Base-by-base conservation (phyloP, 2,329 filamentous ascomycete genomes). In the Fusarium neocosmosporiellum region DNA sequence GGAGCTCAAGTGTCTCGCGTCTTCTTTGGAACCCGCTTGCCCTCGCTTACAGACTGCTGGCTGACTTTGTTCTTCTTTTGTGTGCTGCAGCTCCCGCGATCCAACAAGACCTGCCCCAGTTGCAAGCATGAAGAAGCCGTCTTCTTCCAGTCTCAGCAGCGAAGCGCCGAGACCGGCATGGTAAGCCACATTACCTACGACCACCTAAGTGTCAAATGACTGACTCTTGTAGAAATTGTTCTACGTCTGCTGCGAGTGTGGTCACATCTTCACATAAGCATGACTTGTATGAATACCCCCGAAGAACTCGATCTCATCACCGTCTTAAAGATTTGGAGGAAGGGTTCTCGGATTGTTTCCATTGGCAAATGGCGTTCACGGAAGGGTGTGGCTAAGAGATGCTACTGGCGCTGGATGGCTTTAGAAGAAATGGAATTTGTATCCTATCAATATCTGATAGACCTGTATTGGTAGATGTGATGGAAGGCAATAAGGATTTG, bases 81-180 rank as follows among this genome's bases (percentile, higher is more conserved):
- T 72, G 71, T 76, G 67, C 77, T 87, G 80, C 90, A 98, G 95
- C 93, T 98, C 82, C 96, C 96, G 73, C 92, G 95, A 79, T 92
- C 94, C 78, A 94, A 94, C 81, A 94, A 93, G 84, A 88, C 89
- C 69, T 99, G 96, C 85, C 94, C 95, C 60, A 89, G 87, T 76
- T 99, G 97, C 87, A 88, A 89, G 75, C 93, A 96, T 82, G 90
- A 91, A 77, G 95, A 98, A 84, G 95, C 95, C 53, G 97, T 99
- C 68, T 99, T 98, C 86, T 99, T 99, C 87, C 96, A 99, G 86
- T 98, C 95, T 70, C 96, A 99, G 82, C 95, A 98, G 86, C 93
- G 96, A 84, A 98, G 93, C 76, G 94, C 94, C 57, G 95, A 98
- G 83, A 99, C 96, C 50, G 96, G 96, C 86, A 99, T 99, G 96